phyloP scores from a whole-genome alignment of 2,329 filamentous ascomycete genomes.

The Pestalotiopsis fici region DNA sequence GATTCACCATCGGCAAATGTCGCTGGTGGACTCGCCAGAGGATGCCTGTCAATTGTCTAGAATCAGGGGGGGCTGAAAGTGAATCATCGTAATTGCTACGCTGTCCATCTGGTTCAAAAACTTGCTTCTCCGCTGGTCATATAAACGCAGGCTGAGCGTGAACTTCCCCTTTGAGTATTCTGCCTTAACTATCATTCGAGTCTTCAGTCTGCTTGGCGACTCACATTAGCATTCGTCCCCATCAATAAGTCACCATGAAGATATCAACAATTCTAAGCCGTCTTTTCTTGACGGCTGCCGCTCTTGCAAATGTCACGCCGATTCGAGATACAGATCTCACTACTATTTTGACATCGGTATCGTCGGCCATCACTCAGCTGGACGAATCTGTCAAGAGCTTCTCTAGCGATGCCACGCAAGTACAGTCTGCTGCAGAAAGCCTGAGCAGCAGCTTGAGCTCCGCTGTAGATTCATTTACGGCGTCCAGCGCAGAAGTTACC shows the following conservation, averaged over 20 bases:
- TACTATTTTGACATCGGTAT: constrained; percentile 21
- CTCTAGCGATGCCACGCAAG: constrained; percentile 20
- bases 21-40: neutral
- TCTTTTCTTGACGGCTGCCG: constrained; percentile 6
- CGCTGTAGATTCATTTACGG: constrained; percentile 15
- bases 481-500: constrained; percentile 12
- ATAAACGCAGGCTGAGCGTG: too few relatives aligned
- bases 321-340: constrained; percentile 9
- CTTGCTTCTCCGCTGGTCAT: neutral
- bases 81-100: neutral
- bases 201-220: too few relatives aligned
- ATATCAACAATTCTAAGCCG: neutral
- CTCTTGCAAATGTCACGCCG: constrained; percentile 15
- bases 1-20: neutral
- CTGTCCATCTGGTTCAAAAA: neutral
- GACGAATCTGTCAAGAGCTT: constrained; percentile 30
- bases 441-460: constrained; percentile 23
- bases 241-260: too few relatives aligned
- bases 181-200: too few relatives aligned
- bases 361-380: constrained; percentile 24
- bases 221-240: too few relatives aligned
- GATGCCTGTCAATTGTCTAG: neutral
- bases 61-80: neutral
- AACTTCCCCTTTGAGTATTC: too few relatives aligned
- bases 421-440: constrained; percentile 21